A percentile compares a stretch with the other conserved stretches of the same genome.
These are phyloP conservation scores for Sporothrix inflata DNA, from an alignment of 2,329 filamentous ascomycete genomes.

Conservation along the genomic window DNA sequence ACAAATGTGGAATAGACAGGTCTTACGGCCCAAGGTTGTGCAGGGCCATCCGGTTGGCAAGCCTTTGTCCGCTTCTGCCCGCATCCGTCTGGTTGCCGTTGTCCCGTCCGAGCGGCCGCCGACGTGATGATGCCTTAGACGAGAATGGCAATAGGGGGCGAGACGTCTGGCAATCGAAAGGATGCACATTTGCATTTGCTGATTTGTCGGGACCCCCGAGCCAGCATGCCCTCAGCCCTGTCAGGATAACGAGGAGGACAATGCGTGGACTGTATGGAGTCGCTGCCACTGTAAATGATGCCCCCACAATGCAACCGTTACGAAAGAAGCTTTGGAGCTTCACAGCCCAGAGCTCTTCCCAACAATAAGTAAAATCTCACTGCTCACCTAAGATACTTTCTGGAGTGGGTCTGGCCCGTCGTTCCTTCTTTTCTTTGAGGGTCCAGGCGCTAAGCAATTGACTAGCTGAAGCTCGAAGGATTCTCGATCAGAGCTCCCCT, in stretches of 20 bases:
- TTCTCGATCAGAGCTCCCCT: not conserved
- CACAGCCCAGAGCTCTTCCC: not conserved
- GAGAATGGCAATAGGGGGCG: not conserved
- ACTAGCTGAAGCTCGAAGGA: not conserved
- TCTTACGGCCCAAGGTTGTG: not conserved
- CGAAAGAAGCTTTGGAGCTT: not conserved
- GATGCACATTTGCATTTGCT: not conserved
- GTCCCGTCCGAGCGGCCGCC: not conserved
- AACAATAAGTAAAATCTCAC: not conserved
- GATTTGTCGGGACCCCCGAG: not conserved
- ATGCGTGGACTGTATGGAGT: not conserved
- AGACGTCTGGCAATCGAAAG: not conserved
- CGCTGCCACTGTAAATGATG: not conserved
- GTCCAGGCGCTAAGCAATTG: not conserved
- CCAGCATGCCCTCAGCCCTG: not conserved
- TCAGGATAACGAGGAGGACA: not conserved
- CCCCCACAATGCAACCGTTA: not conserved
- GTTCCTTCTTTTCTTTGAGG: not conserved
- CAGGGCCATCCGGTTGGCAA: not conserved
- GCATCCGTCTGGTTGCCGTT: not conserved
- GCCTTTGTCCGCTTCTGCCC: not conserved
- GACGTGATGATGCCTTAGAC: not conserved
- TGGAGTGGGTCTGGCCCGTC: not conserved
- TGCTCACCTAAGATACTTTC: too few relatives aligned
- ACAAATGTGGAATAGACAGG: not conserved